Conservation (phyloP, 257 asterid genomes). For the Nicotiana sylvestris region DNA sequence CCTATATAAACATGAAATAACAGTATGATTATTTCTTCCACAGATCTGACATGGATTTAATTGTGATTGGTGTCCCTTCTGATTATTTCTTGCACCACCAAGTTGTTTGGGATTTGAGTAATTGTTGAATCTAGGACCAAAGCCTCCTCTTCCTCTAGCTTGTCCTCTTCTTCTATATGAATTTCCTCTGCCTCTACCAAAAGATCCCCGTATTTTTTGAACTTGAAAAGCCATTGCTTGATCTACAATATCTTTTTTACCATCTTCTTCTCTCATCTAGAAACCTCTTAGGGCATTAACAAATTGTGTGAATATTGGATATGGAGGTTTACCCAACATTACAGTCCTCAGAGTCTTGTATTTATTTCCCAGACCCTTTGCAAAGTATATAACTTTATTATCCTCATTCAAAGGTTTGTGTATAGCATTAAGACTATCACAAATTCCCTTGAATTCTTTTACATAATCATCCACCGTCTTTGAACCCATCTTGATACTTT, state of each 20-base stretch:
- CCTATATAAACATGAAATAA: background rate
- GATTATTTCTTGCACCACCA: background rate
- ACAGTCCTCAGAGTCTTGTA: too few relatives aligned
- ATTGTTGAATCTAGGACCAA: background rate
- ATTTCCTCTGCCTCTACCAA: background rate
- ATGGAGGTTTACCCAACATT: too few relatives aligned
- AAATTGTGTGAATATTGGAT: too few relatives aligned
- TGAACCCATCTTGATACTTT: too few relatives aligned
- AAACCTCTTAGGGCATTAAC: background rate
- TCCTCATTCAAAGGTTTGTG: background rate
- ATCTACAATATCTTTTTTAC: background rate
- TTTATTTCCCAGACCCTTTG: too few relatives aligned
- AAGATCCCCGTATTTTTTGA: background rate
- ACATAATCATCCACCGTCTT: too few relatives aligned
- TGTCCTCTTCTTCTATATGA: background rate
- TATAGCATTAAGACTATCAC: background rate
- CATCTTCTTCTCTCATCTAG: background rate
- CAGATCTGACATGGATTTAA: background rate
- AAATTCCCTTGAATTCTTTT: background rate
- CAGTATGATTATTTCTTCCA: background rate
- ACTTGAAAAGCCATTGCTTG: background rate
- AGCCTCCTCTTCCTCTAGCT: background rate
- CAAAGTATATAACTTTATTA: background rate
- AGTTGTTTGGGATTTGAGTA: background rate
- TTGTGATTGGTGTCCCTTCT: background rate